phyloP scores from a whole-genome alignment of 1,139 yeast genomes.

The Taphrina deformans region DNA sequence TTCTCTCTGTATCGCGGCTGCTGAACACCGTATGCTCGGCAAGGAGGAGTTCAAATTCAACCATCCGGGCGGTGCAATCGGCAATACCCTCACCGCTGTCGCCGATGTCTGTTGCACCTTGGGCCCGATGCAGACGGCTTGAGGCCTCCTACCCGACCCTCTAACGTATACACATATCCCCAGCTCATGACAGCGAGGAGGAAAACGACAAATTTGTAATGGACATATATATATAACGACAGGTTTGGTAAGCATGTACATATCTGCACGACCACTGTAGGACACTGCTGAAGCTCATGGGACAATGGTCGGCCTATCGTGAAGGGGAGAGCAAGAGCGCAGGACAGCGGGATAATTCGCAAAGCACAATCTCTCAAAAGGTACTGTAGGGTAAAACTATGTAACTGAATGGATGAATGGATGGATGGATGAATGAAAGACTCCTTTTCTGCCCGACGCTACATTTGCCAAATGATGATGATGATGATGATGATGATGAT shows the following conservation, averaged over 20 bases:
- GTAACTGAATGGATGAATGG: neutral
- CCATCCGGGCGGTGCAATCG: slow-evolving; percentile 93
- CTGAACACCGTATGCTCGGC: slow-evolving; percentile 22
- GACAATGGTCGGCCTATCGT: too few relatives aligned
- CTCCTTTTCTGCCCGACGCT: too few relatives aligned
- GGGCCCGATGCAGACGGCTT: neutral
- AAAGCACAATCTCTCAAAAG: neutral
- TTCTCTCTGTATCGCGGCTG: slow-evolving; percentile 50
- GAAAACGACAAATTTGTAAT: too few relatives aligned
- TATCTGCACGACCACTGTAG: too few relatives aligned
- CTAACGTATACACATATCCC: too few relatives aligned
- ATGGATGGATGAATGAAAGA: neutral
- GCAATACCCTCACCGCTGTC: slow-evolving; percentile 48
- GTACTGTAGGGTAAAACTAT: neutral
- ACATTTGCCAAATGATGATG: too few relatives aligned
- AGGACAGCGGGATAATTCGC: neutral
- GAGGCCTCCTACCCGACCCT: too few relatives aligned
- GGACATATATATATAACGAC: neutral
- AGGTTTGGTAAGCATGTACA: neutral
- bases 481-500: too few relatives aligned
- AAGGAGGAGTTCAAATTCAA: slow-evolving; percentile 54
- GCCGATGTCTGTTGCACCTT: neutral
- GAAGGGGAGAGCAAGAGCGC: neutral
- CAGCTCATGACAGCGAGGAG: too few relatives aligned
- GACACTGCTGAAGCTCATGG: too few relatives aligned